Evolutionary conservation across 108 stramenopile genomes (phyloP), one percentile per base, ranked within the genome.

Genomic region (Discostella stelligeroides): DNA sequence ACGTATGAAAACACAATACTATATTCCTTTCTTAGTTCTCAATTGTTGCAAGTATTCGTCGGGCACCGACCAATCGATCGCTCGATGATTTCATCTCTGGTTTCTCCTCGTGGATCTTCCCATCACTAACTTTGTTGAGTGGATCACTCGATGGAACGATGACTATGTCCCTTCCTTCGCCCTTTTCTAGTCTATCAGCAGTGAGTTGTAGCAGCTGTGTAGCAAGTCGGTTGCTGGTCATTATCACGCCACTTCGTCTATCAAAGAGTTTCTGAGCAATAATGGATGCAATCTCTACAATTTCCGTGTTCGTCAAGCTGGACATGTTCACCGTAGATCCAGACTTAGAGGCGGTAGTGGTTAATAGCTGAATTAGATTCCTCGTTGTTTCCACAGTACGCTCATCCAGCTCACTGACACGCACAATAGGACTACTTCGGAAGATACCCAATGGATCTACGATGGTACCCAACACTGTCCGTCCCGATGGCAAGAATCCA

Each of bases 401-500:
- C 50, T 88, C 79, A 58, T 94, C 92, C 1, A 85, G 63, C 47
- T 88, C 84, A 59, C 78, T 84, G 38, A 80, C 76, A 4, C 86
- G 81, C 7, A 94, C 86, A 15, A 94, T 56, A 7, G 92, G 90
- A 57, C 85, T 86, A 1, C 87, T 85, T 55, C 87, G 81, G 55
- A 85, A 93, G 24, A 96, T 34, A 15, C 95, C 95, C 15, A 96
- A 47, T n/a, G 95, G 95, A 72, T 96, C 95, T 0, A 96, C 88
- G 13, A 93, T 29, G 8, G 88, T 83, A 40, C 92, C 92, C 41
- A 93, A 66, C 4, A 93, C 66, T 0, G 88, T 87, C 34, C 91
- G 74, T 7, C 94, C 94, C 7, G 76, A 71, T n/a, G 88, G 89
- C 41, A 90, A 60, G 6, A 68, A 72, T 14, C 92, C 95, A 7